A percentile compares a stretch with the other conserved stretches of the same genome.
phyloP scores from a whole-genome alignment of 345 rosid genomes.

The Gossypium mustelinum region DNA sequence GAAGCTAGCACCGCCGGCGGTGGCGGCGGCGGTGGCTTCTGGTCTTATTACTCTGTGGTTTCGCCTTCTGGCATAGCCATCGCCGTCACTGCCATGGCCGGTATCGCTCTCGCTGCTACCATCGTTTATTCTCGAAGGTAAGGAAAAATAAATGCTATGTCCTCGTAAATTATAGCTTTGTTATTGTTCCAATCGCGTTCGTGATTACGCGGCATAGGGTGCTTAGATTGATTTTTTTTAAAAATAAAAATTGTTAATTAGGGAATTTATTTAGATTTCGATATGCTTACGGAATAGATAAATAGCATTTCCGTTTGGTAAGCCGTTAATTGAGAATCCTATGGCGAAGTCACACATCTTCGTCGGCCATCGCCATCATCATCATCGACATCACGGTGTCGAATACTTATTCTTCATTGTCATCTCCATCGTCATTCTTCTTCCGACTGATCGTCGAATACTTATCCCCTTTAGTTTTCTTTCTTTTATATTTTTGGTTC shows the following conservation, averaged over 20 bases:
- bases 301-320: conserved; percentile 26
- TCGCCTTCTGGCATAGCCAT: conserved; percentile 58
- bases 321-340: conserved; percentile 36
- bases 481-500: neutral
- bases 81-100: conserved; percentile 74
- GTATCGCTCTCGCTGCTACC: conserved; percentile 65
- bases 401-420: conserved; percentile 41
- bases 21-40: conserved; percentile 31
- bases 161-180: conserved; percentile 1
- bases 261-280: too few relatives aligned
- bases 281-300: neutral
- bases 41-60: conserved; percentile 34
- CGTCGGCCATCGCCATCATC: conserved; percentile 18
- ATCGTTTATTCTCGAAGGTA: conserved; percentile 65
- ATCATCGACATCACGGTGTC: conserved; percentile 28
- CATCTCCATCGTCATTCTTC: conserved; percentile 29
- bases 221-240: conserved; percentile 5
- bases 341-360: conserved; percentile 50
- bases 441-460: conserved; percentile 24
- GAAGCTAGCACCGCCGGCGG: conserved; percentile 38
- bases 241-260: neutral
- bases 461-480: neutral
- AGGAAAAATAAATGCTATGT: neutral
- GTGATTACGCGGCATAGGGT: conserved; percentile 12
- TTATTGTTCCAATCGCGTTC: neutral